Evolutionary conservation across 441 rosid species (phyloP).

Genomic region (Eugenia klotzschiana): DNA sequence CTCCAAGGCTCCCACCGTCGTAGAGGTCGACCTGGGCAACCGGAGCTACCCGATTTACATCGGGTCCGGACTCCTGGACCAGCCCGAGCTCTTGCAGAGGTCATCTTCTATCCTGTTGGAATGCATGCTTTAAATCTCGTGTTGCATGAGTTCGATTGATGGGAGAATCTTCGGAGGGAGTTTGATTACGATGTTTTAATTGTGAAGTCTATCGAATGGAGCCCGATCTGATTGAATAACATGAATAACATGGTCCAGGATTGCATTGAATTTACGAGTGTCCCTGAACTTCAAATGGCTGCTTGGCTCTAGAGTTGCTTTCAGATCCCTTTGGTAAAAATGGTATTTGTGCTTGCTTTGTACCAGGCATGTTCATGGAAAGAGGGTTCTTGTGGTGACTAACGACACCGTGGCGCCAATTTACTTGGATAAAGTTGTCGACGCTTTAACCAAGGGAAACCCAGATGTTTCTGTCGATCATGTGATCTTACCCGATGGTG

Average conservation of each 20-base stretch:
- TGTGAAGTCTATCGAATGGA: background rate
- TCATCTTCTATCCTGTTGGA: background rate
- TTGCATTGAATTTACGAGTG: background rate
- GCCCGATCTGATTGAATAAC: background rate
- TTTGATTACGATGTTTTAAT: background rate
- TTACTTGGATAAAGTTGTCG: slow-evolving; percentile 62
- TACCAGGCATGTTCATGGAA: slow-evolving; percentile 82
- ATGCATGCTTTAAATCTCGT: background rate
- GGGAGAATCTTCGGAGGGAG: background rate
- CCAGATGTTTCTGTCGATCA: slow-evolving; percentile 71
- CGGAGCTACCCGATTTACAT: slow-evolving; percentile 92
- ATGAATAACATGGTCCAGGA: background rate
- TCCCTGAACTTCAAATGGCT: background rate
- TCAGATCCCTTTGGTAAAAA: background rate
- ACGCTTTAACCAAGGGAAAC: slow-evolving; percentile 69
- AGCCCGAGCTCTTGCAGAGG: slow-evolving; percentile 77
- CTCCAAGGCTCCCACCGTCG: slow-evolving; percentile 40
- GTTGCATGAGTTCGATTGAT: background rate
- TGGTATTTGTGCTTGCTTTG: background rate
- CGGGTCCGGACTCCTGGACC: slow-evolving; percentile 77
- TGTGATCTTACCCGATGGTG: slow-evolving; percentile 84
- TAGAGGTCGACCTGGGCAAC: slow-evolving; percentile 75
- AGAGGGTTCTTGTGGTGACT: slow-evolving; percentile 87
- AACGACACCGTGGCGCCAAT: slow-evolving; percentile 58
- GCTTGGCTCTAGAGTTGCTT: background rate